Conservation (phyloP, 2,329 filamentous ascomycete species). For the Aspergillus ruber region DNA sequence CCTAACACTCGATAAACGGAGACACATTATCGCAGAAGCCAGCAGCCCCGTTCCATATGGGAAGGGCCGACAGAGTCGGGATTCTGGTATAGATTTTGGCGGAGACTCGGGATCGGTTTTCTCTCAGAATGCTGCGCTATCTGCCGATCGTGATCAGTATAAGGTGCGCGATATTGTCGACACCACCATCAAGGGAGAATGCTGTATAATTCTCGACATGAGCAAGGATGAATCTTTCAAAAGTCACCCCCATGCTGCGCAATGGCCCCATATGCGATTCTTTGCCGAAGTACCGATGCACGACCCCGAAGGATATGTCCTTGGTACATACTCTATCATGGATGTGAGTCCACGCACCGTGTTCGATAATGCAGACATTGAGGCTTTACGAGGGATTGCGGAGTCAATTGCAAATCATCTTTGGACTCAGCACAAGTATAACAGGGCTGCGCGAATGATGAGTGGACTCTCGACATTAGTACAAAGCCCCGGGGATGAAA, state of each 20-base stretch:
- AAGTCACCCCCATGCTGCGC: slow-evolving; percentile 26
- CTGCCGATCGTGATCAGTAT: neutral
- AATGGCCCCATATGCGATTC: slow-evolving; percentile 37
- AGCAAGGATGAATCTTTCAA: slow-evolving; percentile 28
- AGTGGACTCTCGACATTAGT: slow-evolving; percentile 44
- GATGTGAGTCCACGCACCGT: slow-evolving; percentile 48
- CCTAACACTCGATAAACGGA: slow-evolving; percentile 41
- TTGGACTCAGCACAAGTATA: slow-evolving; percentile 45
- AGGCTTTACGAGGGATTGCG: slow-evolving; percentile 51
- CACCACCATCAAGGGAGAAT: slow-evolving; percentile 6
- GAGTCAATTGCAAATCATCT: slow-evolving; percentile 52
- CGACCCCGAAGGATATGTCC: slow-evolving; percentile 47
- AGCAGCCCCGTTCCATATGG: slow-evolving; percentile 28
- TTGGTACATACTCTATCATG: slow-evolving; percentile 55
- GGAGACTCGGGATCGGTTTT: slow-evolving; percentile 4
- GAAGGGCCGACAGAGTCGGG: slow-evolving; percentile 8
- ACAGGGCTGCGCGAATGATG: slow-evolving; percentile 50
- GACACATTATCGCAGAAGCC: slow-evolving; percentile 48
- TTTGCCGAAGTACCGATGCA: slow-evolving; percentile 57
- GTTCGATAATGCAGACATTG: slow-evolving; percentile 27
- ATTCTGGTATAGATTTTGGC: slow-evolving; percentile 17
- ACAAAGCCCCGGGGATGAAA: neutral
- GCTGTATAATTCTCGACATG: slow-evolving; percentile 33
- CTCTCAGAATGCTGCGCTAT: neutral
- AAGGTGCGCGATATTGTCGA: neutral